phyloP scores from a whole-genome alignment of 208 protist genomes.

The Leishmania gerbilli region DNA sequence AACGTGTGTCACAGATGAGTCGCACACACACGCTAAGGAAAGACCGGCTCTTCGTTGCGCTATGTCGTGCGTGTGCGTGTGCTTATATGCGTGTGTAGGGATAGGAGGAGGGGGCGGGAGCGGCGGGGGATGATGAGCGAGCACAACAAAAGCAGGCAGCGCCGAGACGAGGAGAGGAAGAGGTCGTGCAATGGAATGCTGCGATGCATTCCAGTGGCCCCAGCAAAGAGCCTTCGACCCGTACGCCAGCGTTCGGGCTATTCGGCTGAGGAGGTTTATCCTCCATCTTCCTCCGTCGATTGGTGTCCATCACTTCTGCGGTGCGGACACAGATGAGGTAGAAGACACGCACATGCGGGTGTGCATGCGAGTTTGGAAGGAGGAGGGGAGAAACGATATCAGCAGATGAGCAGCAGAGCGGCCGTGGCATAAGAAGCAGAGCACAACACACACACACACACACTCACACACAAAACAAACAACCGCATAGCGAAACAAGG shows the following conservation, averaged over 20 bases:
- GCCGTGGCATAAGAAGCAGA: too few relatives aligned
- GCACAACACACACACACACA: background rate
- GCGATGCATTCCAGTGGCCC: background rate
- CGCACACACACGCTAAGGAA: background rate
- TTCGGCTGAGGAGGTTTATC: background rate
- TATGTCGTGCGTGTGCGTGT: background rate
- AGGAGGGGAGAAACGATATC: background rate
- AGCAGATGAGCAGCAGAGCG: constrained; percentile 1
- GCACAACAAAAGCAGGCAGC: background rate
- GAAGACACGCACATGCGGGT: background rate
- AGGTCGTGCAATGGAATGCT: background rate
- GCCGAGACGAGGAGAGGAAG: background rate
- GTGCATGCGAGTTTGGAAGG: background rate
- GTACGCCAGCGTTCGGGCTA: background rate
- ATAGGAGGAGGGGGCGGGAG: background rate
- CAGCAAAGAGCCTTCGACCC: background rate
- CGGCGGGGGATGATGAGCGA: background rate
- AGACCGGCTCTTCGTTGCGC: background rate
- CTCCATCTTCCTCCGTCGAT: background rate
- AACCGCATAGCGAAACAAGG: background rate
- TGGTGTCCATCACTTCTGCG: background rate
- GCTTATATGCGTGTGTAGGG: background rate
- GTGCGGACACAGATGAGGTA: background rate
- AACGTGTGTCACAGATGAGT: background rate
- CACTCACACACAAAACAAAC: background rate